These are phyloP conservation scores for Soucietia sequanensis DNA, from an alignment of 805 yeast species.

Conservation along the genomic window DNA sequence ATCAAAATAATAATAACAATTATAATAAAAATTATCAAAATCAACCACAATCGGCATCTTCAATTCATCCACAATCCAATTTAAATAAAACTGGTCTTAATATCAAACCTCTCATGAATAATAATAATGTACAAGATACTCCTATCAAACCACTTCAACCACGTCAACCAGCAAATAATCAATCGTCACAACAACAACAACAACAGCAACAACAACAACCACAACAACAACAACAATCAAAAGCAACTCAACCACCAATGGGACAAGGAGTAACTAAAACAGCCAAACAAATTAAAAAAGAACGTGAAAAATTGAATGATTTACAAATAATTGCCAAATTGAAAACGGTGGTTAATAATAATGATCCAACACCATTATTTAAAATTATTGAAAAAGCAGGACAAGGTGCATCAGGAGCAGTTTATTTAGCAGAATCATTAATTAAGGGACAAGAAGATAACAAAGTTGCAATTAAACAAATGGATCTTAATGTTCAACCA, in stretches of 20 bases:
- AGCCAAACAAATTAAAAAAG: constrained; percentile 40
- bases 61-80: constrained; percentile 5
- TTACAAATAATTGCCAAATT: constrained; percentile 81
- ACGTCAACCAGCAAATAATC: constrained; percentile 7
- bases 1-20: constrained; percentile 13
- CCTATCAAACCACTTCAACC: constrained; percentile 28
- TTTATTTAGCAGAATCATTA: constrained; percentile 74
- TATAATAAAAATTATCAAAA: too few relatives aligned
- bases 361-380: constrained; percentile 84
- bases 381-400: constrained; percentile 84
- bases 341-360: constrained; percentile 74
- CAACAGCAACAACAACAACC: constrained; percentile 7
- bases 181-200: not conserved
- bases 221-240: constrained; percentile 4
- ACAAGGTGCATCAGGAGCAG: constrained; percentile 98
- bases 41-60: constrained; percentile 5
- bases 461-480: constrained; percentile 94
- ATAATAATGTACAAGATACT: constrained; percentile 9
- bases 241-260: constrained; percentile 7
- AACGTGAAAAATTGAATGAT: constrained; percentile 63
- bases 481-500: constrained; percentile 88
- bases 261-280: constrained; percentile 22
- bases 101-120: constrained; percentile 8
- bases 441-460: constrained; percentile 44
- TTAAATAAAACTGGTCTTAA: constrained; percentile 6